Evolutionary conservation across 2,329 filamentous ascomycete genomes (phyloP), one percentile per base, ranked within the genome.

Genomic region (Colletotrichum gigasporum): DNA sequence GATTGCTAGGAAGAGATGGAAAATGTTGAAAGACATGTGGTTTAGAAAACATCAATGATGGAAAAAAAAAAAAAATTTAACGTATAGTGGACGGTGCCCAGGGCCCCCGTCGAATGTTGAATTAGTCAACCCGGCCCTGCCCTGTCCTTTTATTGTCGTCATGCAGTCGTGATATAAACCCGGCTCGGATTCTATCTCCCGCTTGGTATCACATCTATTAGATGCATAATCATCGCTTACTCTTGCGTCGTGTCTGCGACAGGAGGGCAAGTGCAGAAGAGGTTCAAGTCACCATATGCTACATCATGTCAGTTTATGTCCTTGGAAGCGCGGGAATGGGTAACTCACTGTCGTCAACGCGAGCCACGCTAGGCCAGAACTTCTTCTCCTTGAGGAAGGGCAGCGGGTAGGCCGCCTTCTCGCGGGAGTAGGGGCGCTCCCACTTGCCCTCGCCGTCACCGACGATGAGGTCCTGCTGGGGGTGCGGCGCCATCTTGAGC

Each of bases 181-280:
- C 24, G 11, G 1, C 2, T 14, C 10, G 32, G 22, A 50, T 20
- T 52, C 11, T 14, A 34, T 56, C 22, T 30, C 52, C 55, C 41
- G 12, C 32, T 44, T 51, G 26, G 51, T 55, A 54, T 61, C 62
- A 56, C 47, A 44, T 60, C 52, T 52, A 48, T 51, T 20, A 42
- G 52, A 52, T 52, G 44, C 44, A 51, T 8, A 63, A 47, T 60
- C 30, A 61, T 47, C n/a, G 11, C n/a, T 59, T 50, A 65, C 65
- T 70, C 67, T 35, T 72, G 74, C 1, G 80, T 84, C 14, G 83
- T 85, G 69, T 86, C 84, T 77, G 93, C 91, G 7, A 97, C 92
- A 0, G 94, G 93, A 37, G 92, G 91, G 76, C 94, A 97, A 9
- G 93, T 96, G 83, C 94, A 97, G 85, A 97, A 97, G 66, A 97